Percentiles rank a stretch among this genome's conserved stretches.
phyloP scores from a whole-genome alignment of 1,139 yeast genomes.

The Eremothecium gossypii region DNA sequence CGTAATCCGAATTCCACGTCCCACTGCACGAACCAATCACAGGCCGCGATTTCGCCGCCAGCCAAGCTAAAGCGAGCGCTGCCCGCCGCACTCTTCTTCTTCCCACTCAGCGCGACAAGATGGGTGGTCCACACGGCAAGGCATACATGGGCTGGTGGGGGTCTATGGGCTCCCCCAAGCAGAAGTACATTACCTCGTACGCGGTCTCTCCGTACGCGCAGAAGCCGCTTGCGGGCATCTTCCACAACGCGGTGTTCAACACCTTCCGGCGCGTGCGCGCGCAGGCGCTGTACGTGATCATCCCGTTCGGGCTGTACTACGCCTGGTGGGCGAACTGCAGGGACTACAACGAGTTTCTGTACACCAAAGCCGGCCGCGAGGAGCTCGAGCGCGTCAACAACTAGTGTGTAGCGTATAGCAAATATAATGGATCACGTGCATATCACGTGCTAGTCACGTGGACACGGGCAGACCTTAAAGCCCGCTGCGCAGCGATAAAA shows the following conservation, averaged over 20 bases:
- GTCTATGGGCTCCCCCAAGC: constrained; percentile 69
- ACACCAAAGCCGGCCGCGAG: constrained; percentile 97
- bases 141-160: constrained; percentile 99
- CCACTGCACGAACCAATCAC: constrained; percentile 1
- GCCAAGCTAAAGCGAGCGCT: too few species aligned
- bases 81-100: too few species aligned
- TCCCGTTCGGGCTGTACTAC: constrained; percentile 79
- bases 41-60: background rate
- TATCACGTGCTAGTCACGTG: too few species aligned
- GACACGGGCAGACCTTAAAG: too few species aligned
- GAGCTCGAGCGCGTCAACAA: constrained; percentile 77
- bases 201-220: constrained; percentile 91
- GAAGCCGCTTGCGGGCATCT: constrained; percentile 80
- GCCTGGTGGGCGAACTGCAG: constrained; percentile 81
- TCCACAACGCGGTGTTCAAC: constrained; percentile 84
- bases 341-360: constrained; percentile 87
- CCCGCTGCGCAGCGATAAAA: too few species aligned
- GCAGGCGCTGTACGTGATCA: constrained; percentile 67
- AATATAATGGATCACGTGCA: too few species aligned
- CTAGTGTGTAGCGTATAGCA: constrained; percentile 22
- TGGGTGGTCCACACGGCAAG: constrained; percentile 65
- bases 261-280: constrained; percentile 87
- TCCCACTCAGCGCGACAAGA: constrained; percentile 6
- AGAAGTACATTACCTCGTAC: constrained; percentile 78
- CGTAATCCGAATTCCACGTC: background rate